Evolutionary conservation across 169 alveolate species (phyloP), one percentile per base, ranked within the genome.

Genomic region (Amoebophrya sp.): DNA sequence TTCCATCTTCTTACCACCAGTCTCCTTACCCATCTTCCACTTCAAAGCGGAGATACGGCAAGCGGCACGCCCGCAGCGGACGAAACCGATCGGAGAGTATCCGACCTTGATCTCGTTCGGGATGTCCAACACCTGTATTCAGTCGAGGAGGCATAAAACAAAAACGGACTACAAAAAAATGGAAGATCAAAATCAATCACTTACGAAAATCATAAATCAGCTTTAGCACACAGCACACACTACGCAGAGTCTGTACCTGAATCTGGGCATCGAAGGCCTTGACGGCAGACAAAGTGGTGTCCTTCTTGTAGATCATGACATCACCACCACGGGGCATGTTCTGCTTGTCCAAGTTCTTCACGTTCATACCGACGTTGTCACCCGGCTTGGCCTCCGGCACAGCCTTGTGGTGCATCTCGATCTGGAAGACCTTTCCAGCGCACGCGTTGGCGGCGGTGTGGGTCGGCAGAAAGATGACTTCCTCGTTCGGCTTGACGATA

Each of bases 361-460:
- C 98, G 95, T 98, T 98, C 97, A 98, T 97, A 77, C 99, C 99
- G 92, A 98, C 99, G 94, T 98, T 98, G 96, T 98, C 99, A 92
- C 99, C 99, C 35, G 99, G 99, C 92, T 93, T 95, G 55, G 99
- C 99, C 93, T 97, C 99, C 92, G 96, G 97, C 91, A 98, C 95
- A 77, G 96, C 94, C 95, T 98, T 98, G 95, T 98, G 99, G 96
- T 98, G 99, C 99, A 98, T 98, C 96, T 98, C 99, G 77, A 98
- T 99, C 77, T 99, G 96, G 92, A 97, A 97, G 95, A 98, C 98
- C 35, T 39, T 83, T 39, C 90, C 90, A n/a, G 88, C 33, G 88
- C 88, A 66, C 39, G 88, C 38, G 88, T 66, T 66, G 38, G 88
- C 18, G 54, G 47, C 47, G 32, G 90, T 33, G 96, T 97, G 99